Conservation (phyloP, 495 filamentous ascomycete species). For the Xylaria venustula region DNA sequence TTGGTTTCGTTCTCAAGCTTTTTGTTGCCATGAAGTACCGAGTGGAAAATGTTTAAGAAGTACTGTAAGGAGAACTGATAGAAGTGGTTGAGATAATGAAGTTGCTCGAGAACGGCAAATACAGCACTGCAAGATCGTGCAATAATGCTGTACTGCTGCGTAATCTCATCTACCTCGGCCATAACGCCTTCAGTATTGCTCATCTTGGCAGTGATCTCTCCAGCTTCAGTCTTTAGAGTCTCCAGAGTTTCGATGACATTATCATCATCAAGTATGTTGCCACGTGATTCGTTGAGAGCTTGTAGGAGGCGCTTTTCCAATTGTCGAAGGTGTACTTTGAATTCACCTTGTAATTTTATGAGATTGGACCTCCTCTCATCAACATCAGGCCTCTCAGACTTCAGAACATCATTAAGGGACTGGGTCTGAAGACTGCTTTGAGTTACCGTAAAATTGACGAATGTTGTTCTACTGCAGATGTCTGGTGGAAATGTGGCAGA, state of each 20-base stretch:
- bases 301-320: conserved; percentile 94
- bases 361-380: conserved; percentile 93
- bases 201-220: conserved; percentile 94
- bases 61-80: conserved; percentile 99
- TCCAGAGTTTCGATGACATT: conserved; percentile 97
- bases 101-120: conserved; percentile 93
- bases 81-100: conserved; percentile 98
- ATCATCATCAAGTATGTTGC: conserved; percentile 98
- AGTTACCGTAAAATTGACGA: conserved; percentile 99
- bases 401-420: conserved; percentile 93
- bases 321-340: conserved; percentile 92
- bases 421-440: conserved; percentile 98
- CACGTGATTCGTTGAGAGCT: conserved; percentile 93
- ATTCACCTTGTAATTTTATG: conserved; percentile 97
- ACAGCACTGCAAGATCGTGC: conserved; percentile 93
- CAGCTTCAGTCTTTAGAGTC: conserved; percentile 95
- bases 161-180: conserved; percentile 94
- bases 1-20: conserved; percentile 69
- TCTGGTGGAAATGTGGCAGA: conserved; percentile 97
- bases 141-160: conserved; percentile 86
- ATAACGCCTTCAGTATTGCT: conserved; percentile 95
- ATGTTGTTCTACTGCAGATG: conserved; percentile 95
- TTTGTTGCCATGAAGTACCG: conserved; percentile 81
- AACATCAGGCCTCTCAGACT: conserved; percentile 96
- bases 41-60: conserved; percentile 95